Conservation (phyloP, 192 early-diverging fungal species). For the Pecoramyces ruminantium region DNA sequence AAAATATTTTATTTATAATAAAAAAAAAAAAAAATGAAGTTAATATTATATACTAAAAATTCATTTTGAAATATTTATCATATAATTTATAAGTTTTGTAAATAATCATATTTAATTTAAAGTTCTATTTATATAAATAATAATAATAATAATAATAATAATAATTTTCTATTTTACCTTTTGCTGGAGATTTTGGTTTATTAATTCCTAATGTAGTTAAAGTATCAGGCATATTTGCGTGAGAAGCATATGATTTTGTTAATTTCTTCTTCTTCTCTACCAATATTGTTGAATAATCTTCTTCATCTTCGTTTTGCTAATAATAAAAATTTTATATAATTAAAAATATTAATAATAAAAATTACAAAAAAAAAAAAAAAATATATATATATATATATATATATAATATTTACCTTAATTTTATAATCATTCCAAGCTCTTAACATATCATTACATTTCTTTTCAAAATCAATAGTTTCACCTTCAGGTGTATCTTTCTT, state of each 20-base stretch:
- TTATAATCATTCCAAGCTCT: conserved; percentile 50
- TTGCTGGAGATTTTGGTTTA: not conserved
- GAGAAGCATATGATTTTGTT: not conserved
- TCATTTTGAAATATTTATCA: too few relatives aligned
- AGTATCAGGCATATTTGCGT: not conserved
- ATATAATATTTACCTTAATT: conserved; percentile 15
- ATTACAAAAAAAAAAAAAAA: too few relatives aligned
- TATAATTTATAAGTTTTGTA: too few relatives aligned
- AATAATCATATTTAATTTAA: too few relatives aligned
- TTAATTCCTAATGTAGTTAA: not conserved
- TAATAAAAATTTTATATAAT: not conserved
- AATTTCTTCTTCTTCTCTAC: conserved; percentile 10
- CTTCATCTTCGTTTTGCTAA: not conserved
- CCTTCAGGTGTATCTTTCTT: conserved; percentile 30
- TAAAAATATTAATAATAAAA: too few relatives aligned
- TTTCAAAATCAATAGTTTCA: conserved; percentile 23
- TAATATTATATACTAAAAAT: too few relatives aligned
- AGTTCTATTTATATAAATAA: too few relatives aligned
- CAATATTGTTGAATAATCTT: conserved; percentile 11
- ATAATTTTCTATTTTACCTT: not conserved
- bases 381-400: too few relatives aligned
- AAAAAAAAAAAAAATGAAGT: too few relatives aligned
- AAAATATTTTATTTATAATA: too few relatives aligned
- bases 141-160: too few relatives aligned
- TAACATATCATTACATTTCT: conserved; percentile 38